Base-by-base conservation (phyloP, 2,329 filamentous ascomycete species). In the Sphaerostilbella broomeana region DNA sequence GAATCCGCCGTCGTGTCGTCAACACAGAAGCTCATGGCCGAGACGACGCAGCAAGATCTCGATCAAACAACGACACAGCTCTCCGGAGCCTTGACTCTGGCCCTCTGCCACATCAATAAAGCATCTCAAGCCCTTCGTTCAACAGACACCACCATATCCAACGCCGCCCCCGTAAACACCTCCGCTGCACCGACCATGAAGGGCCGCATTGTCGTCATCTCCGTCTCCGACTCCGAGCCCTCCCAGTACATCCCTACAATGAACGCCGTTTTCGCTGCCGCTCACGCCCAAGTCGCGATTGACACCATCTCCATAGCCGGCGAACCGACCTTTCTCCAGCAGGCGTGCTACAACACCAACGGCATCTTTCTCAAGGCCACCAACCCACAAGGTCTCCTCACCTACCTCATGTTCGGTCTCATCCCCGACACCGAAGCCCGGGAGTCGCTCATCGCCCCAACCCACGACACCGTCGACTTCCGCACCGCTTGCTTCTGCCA, bases 401-500 rank as follows among this genome's bases (percentile, higher is more conserved):
- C 94, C 48, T 95, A 95, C 57, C 76, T 98, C 43, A 94, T 97
- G 86, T 87, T 95, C 65, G 88, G 81, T 18, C 92, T 95, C 57
- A 81, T 88, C 0, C 83, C 92, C 52, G 70, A 75, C 50, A 66
- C 64, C 31, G 64, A 70, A 40, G 69, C 70, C 26, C 66, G 72
- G 29, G 59, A 73, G 31, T 75, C 81, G 42, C 67, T 98, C 28
- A 74, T 95, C 28, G 69, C 83, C 4, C 89, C 92, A 0, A 86
- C 84, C 6, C 81, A 86, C 25, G 84, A 89, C 40, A 81, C 84
- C 30, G 88, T 98, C 29, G 94, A 98, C 64, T 98, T 98, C 60
- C 79, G 92, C 29, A 90, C 94, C n/a, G 92, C 92, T 4, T 98
- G 92, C 59, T 98, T 98, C 66, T 98, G 92, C 59, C 92, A 98